Evolutionary conservation across 768 basidiomycete genomes (phyloP).

Genomic region (Kwoniella shandongensis): DNA sequence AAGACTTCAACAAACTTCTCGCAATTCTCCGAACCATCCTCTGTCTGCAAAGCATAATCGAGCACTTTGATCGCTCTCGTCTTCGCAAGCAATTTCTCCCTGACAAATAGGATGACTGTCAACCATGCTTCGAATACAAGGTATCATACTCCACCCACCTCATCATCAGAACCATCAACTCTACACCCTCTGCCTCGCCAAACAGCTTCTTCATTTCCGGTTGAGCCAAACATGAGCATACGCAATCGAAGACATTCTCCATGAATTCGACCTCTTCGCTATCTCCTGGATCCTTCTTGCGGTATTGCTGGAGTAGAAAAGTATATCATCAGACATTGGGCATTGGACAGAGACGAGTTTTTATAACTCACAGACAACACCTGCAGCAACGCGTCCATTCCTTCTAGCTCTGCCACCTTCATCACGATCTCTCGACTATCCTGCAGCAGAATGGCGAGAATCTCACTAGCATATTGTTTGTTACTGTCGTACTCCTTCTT

Average conservation of each 20-base stretch:
- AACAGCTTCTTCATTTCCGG: constrained; percentile 76
- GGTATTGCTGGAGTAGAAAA: constrained; percentile 67
- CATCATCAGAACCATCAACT: constrained; percentile 98
- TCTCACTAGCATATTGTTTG: constrained; percentile 85
- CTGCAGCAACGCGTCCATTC: constrained; percentile 73
- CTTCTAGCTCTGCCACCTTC: constrained; percentile 69
- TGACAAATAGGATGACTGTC: too few relatives aligned
- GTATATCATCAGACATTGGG: constrained; percentile 3
- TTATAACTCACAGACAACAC: constrained; percentile 76
- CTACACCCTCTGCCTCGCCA: constrained; percentile 86
- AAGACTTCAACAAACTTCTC: constrained; percentile 81
- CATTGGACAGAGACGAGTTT: too few relatives aligned
- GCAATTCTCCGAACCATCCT: constrained; percentile 66
- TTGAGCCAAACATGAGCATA: constrained; percentile 84
- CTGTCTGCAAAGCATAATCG: constrained; percentile 82
- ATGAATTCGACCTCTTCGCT: constrained; percentile 94
- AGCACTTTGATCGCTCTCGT: constrained; percentile 85
- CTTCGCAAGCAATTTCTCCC: constrained; percentile 77
- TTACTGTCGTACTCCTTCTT: constrained; percentile 80
- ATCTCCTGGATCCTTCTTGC: constrained; percentile 76
- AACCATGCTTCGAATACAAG: too few relatives aligned
- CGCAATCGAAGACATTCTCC: constrained; percentile 89
- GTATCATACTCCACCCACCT: constrained; percentile 61
- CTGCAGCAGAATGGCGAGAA: constrained; percentile 87
- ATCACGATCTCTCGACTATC: constrained; percentile 68